Base-by-base conservation (phyloP, 192 early-diverging fungal species). In the Gryganskiella cystojenkinii region DNA sequence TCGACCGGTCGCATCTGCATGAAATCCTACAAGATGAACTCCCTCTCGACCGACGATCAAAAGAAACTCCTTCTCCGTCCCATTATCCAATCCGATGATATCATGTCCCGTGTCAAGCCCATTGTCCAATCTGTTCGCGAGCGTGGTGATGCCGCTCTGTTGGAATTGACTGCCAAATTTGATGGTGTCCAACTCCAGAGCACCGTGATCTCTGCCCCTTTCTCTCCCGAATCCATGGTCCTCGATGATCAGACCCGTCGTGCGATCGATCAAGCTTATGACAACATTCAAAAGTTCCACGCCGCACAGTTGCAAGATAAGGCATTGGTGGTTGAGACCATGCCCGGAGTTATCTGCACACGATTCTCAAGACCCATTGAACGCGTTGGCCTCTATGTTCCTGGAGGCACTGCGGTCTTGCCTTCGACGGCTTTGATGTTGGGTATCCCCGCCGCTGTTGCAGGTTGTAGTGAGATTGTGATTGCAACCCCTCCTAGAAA, bases 351-450 rank as follows among this genome's bases (percentile, higher is more conserved):
- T 24, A 83, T 83, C n/a, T 99, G 98, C 84, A 89, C 92, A 50
- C 90, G 98, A 35, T 97, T 97, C 84, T 89, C 89, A 51, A 88
- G 97, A 20, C 94, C 98, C 10, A 99, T 99, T 75, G 96, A 99
- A 80, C 83, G 89, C 20, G 97, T 99, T 70, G 98, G 98, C 8
- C 82, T 99, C 47, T 99, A 99, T 71, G 95, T 99, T 20, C 98
- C 98, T 17, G 98, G 98, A 37, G 98, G 98, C 9, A 94, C 98
- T 10, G 98, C 98, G 0, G 95, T 98, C 19, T 84, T 99, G 43
- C 98, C 98, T 11, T 97, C 95, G 11, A 94, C 94, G 10, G 90
- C 98, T 22, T 82, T 99, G 64, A 98, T 99, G 96, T 84, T 99
- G 60, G 97, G 97, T 62, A 92, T 99, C 37, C 98, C 98, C 30